phyloP scores from a whole-genome alignment of 805 yeast genomes.

The Teunomyces lycoperdinae region DNA sequence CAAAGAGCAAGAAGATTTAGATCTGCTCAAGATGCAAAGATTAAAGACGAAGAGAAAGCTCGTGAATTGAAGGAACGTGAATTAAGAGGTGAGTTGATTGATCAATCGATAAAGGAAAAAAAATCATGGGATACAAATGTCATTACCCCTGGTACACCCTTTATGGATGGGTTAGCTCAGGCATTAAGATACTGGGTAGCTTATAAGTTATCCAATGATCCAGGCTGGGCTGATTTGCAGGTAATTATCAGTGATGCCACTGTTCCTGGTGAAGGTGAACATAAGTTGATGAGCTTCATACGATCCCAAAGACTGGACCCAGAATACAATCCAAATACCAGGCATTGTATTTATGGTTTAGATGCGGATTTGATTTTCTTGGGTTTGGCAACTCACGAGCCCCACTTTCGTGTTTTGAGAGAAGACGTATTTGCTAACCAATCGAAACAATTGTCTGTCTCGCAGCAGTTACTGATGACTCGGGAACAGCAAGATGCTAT shows the following conservation, averaged over 20 bases:
- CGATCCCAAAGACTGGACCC: constrained; percentile 87
- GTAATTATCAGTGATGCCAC: constrained; percentile 92
- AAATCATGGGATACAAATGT: constrained; percentile 94
- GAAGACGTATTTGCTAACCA: constrained; percentile 95
- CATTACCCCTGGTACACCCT: constrained; percentile 98
- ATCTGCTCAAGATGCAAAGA: constrained; percentile 83
- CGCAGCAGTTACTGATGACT: constrained; percentile 55
- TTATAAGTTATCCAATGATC: constrained; percentile 80
- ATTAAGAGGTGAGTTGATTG: constrained; percentile 69
- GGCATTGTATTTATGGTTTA: constrained; percentile 94
- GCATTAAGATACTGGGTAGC: constrained; percentile 91
- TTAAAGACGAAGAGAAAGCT: constrained; percentile 70
- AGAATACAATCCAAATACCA: constrained; percentile 84
- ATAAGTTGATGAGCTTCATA: constrained; percentile 93
- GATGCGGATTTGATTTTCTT: constrained; percentile 97
- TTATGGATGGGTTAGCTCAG: constrained; percentile 85
- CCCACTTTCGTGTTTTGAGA: constrained; percentile 88
- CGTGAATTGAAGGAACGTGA: constrained; percentile 58
- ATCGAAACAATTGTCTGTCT: constrained; percentile 41
- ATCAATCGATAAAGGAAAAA: constrained; percentile 67
- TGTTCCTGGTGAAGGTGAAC: constrained; percentile 99
- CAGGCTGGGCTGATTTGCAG: constrained; percentile 89
- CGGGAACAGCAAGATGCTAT: constrained; percentile 51
- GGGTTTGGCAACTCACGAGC: constrained; percentile 97
- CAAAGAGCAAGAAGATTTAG: constrained; percentile 92